Evolutionary conservation across 257 asterid species (phyloP), one percentile per base, ranked within the genome.

Genomic region (Linderniella brevidens): DNA sequence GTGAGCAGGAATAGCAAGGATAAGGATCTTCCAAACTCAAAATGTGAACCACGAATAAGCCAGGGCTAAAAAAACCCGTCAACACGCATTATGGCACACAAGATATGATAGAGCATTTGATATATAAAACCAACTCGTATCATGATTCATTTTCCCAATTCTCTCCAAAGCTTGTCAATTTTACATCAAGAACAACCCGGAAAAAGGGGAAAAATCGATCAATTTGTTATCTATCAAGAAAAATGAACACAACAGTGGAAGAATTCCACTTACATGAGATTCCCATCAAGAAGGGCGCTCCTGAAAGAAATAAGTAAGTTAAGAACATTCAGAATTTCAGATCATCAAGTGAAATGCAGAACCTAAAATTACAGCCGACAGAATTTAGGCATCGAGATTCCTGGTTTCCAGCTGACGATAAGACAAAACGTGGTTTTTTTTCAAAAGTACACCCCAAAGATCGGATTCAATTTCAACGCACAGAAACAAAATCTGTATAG

Each of bases 261-360:
- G 15, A 56, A 62, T 48, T 39, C 39, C 40, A 76, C 95, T 80
- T 73, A 88, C 98, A 81, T 58, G 37, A 88, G 95, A 70, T 88
- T 88, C 32, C 96, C 98, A 63, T 88, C 98, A 56, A 62, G 51
- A 66, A 88, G 79, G 36, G 79, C 78, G 41, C 55, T 67, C 80
- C 96, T 88, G 84, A 50, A 53, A 41, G n/a, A 13, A 10, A 53
- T 42, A 54, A 25, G 8, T 29, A 41, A 8, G 7, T 25, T 41
- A 37, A 13, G 37, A 35, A 13, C 36, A 7, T 10, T 39, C 4
- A 35, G 45, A 44, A 4, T 41, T 44, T 41, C 9, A 17, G 37
- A 35, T 58, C 29, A 35, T 13, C 39, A 13, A 13, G 35, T 57
- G 48, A 19, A 41, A 25, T 25, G 32, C 49, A 63, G 43, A 0